phyloP scores from a whole-genome alignment of 345 rosid genomes.

The Eucalyptus victrix region DNA sequence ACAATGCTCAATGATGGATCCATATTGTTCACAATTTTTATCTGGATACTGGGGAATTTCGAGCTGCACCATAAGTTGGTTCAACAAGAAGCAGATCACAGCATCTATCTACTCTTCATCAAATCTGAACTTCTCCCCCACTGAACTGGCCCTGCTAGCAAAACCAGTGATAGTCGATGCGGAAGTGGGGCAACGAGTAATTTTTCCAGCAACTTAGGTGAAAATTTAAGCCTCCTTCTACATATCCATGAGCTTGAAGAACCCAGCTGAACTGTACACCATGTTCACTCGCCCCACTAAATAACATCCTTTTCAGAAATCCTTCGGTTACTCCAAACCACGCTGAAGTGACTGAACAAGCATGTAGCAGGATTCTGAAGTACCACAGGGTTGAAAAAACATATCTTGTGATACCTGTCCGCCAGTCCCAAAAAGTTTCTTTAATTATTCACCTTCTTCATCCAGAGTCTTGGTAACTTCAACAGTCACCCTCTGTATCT shows the following conservation, averaged over 20 bases:
- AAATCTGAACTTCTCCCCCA: background rate
- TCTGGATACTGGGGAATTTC: background rate
- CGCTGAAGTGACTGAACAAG: background rate
- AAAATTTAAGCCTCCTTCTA: background rate
- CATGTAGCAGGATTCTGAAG: background rate
- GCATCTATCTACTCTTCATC: background rate
- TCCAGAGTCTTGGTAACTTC: background rate
- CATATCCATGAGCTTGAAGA: background rate
- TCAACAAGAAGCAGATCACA: background rate
- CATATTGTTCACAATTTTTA: background rate
- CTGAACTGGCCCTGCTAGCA: background rate
- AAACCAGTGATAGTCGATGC: background rate
- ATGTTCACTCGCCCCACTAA: background rate
- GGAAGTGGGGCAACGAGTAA: background rate
- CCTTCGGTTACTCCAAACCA: background rate
- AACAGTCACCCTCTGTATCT: background rate
- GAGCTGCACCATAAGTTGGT: background rate
- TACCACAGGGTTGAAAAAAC: background rate
- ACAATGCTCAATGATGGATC: background rate
- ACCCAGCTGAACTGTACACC: background rate
- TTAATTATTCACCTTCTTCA: background rate
- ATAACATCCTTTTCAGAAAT: background rate
- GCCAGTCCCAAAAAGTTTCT: background rate
- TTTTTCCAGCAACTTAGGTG: background rate
- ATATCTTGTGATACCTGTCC: background rate